A percentile compares a stretch with the other conserved stretches of the same genome.
phyloP scores from a whole-genome alignment of 257 asterid genomes.

The Apocynum venetum region DNA sequence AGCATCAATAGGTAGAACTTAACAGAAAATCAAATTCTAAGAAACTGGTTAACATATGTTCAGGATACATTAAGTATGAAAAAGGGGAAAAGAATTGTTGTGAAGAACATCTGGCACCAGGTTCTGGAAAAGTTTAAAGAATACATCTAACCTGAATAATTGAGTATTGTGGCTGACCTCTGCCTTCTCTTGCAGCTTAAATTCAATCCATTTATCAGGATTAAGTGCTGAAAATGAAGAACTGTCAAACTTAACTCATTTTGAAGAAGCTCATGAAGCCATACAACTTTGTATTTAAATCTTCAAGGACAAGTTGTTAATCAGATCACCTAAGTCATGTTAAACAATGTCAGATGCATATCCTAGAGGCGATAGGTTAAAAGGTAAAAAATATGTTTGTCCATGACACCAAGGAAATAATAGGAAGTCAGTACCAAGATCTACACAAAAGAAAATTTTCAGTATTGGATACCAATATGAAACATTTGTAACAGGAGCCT shows the following conservation, averaged over 20 bases:
- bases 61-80: background rate
- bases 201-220: constrained; percentile 85
- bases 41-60: background rate
- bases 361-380: background rate
- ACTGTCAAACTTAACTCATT: background rate
- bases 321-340: background rate
- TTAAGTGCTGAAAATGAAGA: constrained; percentile 62
- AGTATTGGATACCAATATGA: background rate
- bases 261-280: background rate
- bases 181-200: constrained; percentile 85
- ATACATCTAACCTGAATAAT: constrained; percentile 62
- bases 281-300: background rate
- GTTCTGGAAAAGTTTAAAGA: background rate
- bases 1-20: background rate
- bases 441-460: background rate
- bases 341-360: background rate
- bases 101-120: background rate
- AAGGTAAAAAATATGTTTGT: background rate
- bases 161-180: constrained; percentile 92
- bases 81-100: background rate
- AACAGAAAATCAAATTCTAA: background rate
- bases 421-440: background rate
- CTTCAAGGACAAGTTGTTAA: background rate
- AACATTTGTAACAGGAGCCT: background rate
- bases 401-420: background rate